Evolutionary conservation across 192 early-diverging fungal genomes (phyloP).

Genomic region (Rhizophagus sp.): DNA sequence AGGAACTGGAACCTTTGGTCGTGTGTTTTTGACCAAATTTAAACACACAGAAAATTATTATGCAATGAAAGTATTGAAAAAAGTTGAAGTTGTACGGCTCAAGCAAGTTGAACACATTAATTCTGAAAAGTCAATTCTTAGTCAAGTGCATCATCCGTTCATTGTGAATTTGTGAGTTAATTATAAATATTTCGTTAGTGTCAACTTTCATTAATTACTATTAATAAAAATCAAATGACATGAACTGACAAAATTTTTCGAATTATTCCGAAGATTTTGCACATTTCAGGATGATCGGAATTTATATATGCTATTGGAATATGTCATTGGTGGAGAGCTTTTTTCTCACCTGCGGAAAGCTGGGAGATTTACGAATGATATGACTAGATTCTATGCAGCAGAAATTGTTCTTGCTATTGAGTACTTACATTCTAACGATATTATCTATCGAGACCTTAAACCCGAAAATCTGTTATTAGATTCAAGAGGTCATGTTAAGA

Average conservation of each 20-base stretch:
- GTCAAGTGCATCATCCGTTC: constrained; percentile 76
- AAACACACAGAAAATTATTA: constrained; percentile 67
- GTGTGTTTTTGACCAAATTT: constrained; percentile 89
- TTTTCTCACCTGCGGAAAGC: constrained; percentile 94
- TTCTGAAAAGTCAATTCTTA: constrained; percentile 78
- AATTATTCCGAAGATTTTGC: constrained; percentile 61
- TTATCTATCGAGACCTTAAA: constrained; percentile 97
- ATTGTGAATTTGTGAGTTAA: constrained; percentile 73
- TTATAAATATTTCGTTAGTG: constrained; percentile 5
- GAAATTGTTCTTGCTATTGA: constrained; percentile 96
- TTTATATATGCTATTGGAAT: constrained; percentile 95
- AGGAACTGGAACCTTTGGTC: constrained; percentile 97
- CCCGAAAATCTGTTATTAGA: constrained; percentile 89
- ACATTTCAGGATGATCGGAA: constrained; percentile 95
- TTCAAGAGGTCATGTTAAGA: constrained; percentile 90
- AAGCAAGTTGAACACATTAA: constrained; percentile 89
- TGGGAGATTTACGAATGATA: constrained; percentile 90
- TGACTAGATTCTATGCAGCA: constrained; percentile 94
- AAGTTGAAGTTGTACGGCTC: constrained; percentile 76
- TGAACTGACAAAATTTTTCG: background rate
- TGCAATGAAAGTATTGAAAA: constrained; percentile 87
- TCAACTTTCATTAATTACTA: background rate
- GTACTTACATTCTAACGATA: constrained; percentile 89
- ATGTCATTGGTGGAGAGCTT: constrained; percentile 94
- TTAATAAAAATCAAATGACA: background rate